Base-by-base conservation (phyloP, 148 eudicot genomes). In the Cornus kousa region DNA sequence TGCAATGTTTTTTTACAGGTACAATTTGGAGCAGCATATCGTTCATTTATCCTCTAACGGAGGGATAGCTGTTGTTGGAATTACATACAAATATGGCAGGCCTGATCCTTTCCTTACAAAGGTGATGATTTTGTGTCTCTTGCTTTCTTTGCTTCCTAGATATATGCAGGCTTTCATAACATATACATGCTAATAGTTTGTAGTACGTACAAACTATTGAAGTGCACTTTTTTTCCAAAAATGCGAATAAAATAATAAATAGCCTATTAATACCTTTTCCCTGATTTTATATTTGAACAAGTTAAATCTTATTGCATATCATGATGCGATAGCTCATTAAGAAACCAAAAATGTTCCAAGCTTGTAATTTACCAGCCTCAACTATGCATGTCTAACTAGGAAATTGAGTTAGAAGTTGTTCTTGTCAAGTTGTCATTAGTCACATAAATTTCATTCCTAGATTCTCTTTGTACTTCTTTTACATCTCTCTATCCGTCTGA, bases 101-200 rank as follows among this genome's bases (percentile, higher is more conserved):
- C 77, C 85, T 4, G 85, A 87, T 77, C 77, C 87, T 57, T 87
- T 87, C 43, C 80, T 87, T 66, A 73, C 55, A 22, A 75, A 80
- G 80, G 86, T 87, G 68, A 46, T 20, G 39, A 73, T 22, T 55
- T 13, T n/a, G n/a, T 19, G 48, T 33, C 14, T 19, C 10, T 75
- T 7, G 17, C 55, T 32, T 60, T 68, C 57, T 40, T 74, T 3
- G 53, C 6, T 22, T 16, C 77, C 16, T 74, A 1, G 16, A 31
- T 55, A 9, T 35, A 16, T 55, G 43, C 22, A 57, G 5, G 64
- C 20, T 5, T 57, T 9, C 20, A 14, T 57, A 57, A 5, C 0
- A 14, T 1, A 48, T 48, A 48, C 53, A 46, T 28, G 62, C 74
- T 1, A 32, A 4, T 1, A 32, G 1, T 23, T 48, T 50, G 11